Base-by-base conservation (phyloP, 495 filamentous ascomycete genomes). In the Lasiosphaeria hispida region DNA sequence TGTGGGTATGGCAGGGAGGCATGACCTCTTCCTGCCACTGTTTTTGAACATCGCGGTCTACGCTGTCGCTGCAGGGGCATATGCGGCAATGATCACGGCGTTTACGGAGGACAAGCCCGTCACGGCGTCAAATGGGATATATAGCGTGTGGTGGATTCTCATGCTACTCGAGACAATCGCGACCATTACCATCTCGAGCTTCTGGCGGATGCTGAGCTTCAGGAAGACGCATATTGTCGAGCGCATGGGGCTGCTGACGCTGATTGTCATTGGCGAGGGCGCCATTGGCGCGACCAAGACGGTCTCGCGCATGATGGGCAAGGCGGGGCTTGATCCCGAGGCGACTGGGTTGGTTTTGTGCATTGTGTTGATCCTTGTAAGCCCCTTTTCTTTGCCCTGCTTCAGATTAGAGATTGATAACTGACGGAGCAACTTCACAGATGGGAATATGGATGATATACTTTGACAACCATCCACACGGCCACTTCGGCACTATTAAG, bases 191-290 rank as follows among this genome's bases (percentile, higher is more conserved):
- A 69, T 83, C 7, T 86, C 85, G 36, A 79, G 72, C 54, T 55
- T 73, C 34, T 84, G 76, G 63, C 70, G 79, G 13, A 74, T 79
- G 43, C 72, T 89, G 45, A 83, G 79, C 51, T 86, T 89, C 68
- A 79, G 86, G 65, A 76, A 83, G 38, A 87, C 85, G 10, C 84
- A 87, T 64, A 69, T 89, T 56, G 82, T 85, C 47, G 80, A 87
- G 55, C 76, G 87, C 41, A 82, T 88, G 79, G 80, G 82, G 4
- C 78, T 89, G 10, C 73, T 88, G 7, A 88, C 86, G 0, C 75
- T 89, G 45, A 87, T 88, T 62, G 86, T 88, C 55, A 78, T 89
- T 48, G 87, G 87, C 17, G 85, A 88, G 70, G 84, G 83, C 10
- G 62, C 70, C 9, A 81, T 78, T 51, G 75, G 75, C n/a, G 56